Evolutionary conservation across 2,329 filamentous ascomycete genomes (phyloP).

Genomic region (Catunica adiposa): DNA sequence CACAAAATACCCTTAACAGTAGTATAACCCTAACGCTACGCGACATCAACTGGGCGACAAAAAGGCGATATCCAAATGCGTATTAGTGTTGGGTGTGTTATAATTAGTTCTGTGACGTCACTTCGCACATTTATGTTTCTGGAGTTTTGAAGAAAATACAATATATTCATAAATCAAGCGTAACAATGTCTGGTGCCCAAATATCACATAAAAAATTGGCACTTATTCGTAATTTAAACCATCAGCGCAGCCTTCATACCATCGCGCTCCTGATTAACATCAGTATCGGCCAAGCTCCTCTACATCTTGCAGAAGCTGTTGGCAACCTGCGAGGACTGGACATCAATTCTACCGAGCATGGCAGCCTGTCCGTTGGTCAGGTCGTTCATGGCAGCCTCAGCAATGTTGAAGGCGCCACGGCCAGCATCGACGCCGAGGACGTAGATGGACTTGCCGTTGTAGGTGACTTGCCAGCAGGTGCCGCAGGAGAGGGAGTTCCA

Average conservation of each 20-base stretch:
- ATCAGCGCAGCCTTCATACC: neutral
- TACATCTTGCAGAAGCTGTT: conserved; percentile 28
- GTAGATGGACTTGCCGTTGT: conserved; percentile 33
- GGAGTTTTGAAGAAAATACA: neutral
- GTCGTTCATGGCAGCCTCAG: conserved; percentile 36
- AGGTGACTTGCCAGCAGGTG: conserved; percentile 40
- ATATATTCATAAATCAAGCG: neutral
- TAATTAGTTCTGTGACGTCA: too few species aligned
- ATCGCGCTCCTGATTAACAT: neutral
- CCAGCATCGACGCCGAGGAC: conserved; percentile 40
- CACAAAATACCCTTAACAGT: too few species aligned
- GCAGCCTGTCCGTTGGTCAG: conserved; percentile 36
- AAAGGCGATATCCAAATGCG: too few species aligned
- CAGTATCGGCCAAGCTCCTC: neutral
- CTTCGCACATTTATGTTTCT: too few species aligned
- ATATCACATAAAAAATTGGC: neutral
- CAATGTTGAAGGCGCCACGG: conserved; percentile 37
- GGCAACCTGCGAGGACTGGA: conserved; percentile 28
- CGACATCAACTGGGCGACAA: too few species aligned
- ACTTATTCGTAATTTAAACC: neutral
- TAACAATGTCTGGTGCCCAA: neutral
- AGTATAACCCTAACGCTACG: too few species aligned
- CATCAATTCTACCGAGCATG: conserved; percentile 36
- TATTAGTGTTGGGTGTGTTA: too few species aligned
- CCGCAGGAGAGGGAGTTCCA: conserved; percentile 44